Base-by-base conservation (phyloP, 2,329 filamentous ascomycete genomes). In the Penicillium sp. region DNA sequence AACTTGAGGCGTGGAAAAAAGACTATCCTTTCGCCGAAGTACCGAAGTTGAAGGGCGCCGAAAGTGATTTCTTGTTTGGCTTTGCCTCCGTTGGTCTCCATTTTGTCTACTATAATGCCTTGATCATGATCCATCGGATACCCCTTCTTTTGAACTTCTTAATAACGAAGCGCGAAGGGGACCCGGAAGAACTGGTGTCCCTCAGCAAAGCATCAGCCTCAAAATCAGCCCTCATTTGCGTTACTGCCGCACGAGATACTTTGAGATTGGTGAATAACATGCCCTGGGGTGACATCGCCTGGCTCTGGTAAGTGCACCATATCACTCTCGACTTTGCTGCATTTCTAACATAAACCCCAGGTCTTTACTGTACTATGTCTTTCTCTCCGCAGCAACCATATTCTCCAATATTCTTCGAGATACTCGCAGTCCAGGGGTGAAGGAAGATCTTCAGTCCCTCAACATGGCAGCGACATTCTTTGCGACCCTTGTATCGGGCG, bases 71-170 rank as follows among this genome's bases (percentile, higher is more conserved):
- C 1, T 90, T 93, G 0, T 81, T 96, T 16, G 92, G 96, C 21
- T 81, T 98, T 49, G 93, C 96, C 61, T 86, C 96, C 44, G 91
- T 96, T 61, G 91, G 96, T 72, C 79, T 97, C 56, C 93, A 96
- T 72, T 92, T 98, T 67, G 88, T 91, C 3, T 98, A 98, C 75
- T 96, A 97, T 80, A 97, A 98, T 75, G 96, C 92, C 64, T 77
- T 97, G 51, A 96, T 93, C 1, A 97, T 95, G 1, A 96, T 97
- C 62, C 93, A 98, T 74, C 90, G 93, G 48, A 96, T 98, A 90
- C 95, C 91, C 44, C 87, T 97, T 35, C 91, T 96, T 66, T 90
- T 96, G 70, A 92, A 93, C 26, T 53, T 91, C 95, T 68, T 96
- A 89, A 42, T 92, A 95, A 57, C 89, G 91, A 72, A 91, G 90